A percentile compares a stretch with the other conserved stretches of the same genome.
Evolutionary conservation across 805 yeast species (phyloP).

Genomic region (Candida sanyiensis): DNA sequence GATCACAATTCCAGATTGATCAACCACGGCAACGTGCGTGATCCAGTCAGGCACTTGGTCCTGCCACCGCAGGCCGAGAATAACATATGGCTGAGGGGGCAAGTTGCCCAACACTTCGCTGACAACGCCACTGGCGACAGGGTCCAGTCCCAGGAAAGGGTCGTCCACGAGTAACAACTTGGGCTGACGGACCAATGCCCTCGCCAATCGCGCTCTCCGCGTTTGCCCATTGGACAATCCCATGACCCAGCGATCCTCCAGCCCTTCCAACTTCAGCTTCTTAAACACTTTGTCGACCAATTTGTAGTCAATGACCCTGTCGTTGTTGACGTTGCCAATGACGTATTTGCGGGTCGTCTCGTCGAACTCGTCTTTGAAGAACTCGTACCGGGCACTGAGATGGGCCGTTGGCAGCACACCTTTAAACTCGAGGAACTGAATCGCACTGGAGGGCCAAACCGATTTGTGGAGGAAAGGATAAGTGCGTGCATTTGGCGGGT

Average conservation of each 20-base stretch:
- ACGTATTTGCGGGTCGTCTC: slow-evolving; percentile 58
- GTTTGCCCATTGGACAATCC: slow-evolving; percentile 92
- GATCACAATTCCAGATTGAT: slow-evolving; percentile 44
- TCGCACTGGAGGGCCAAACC: slow-evolving; percentile 40
- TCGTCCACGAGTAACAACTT: slow-evolving; percentile 73
- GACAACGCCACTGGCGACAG: slow-evolving; percentile 57
- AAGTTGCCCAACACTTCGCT: slow-evolving; percentile 44
- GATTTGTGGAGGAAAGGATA: slow-evolving; percentile 48
- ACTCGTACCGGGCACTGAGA: slow-evolving; percentile 84
- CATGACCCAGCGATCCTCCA: slow-evolving; percentile 73
- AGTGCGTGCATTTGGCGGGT: slow-evolving; percentile 46
- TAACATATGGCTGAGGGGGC: slow-evolving; percentile 47
- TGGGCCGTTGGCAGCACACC: slow-evolving; percentile 56
- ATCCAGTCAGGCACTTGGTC: slow-evolving; percentile 80
- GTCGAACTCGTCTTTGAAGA: slow-evolving; percentile 79
- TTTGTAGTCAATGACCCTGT: slow-evolving; percentile 27
- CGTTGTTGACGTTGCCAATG: slow-evolving; percentile 40
- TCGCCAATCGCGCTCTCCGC: slow-evolving; percentile 83
- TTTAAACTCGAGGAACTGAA: slow-evolving; percentile 40
- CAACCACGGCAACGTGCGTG: slow-evolving; percentile 60
- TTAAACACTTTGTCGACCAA: slow-evolving; percentile 40
- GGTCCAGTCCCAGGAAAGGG: slow-evolving; percentile 89
- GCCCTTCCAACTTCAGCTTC: slow-evolving; percentile 47
- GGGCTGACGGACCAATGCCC: slow-evolving; percentile 61
- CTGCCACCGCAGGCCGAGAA: slow-evolving; percentile 72